phyloP scores from a whole-genome alignment of 352 stramenopile species.

The Globisporangium solare region DNA sequence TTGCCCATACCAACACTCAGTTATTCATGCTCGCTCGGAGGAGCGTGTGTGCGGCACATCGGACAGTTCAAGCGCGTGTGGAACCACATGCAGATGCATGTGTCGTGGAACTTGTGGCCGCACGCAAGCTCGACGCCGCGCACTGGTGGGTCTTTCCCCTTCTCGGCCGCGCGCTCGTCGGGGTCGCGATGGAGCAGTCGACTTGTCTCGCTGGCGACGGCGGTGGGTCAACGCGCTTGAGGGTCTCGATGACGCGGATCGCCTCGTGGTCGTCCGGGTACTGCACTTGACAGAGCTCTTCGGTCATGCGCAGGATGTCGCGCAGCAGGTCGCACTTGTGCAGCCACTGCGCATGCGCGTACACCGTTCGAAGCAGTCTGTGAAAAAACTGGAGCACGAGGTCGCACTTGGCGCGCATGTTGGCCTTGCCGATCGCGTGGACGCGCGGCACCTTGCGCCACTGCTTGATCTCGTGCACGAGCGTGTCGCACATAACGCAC shows the following conservation, averaged over 20 bases:
- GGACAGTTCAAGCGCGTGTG: constrained; percentile 57
- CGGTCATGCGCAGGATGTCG: constrained; percentile 41
- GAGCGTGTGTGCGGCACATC: constrained; percentile 33
- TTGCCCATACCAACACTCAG: too few relatives aligned
- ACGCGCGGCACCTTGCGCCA: constrained; percentile 38
- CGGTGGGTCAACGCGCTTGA: constrained; percentile 26
- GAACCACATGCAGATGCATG: constrained; percentile 71
- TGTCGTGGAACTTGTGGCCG: constrained; percentile 73
- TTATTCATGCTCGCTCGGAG: neutral
- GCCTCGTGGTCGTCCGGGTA: constrained; percentile 44
- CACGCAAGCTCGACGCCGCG: constrained; percentile 40
- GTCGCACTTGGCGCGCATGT: constrained; percentile 47
- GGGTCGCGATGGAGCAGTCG: constrained; percentile 31
- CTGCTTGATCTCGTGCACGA: constrained; percentile 31
- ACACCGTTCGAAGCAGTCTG: constrained; percentile 38
- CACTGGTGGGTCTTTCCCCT: constrained; percentile 2
- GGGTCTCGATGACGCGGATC: constrained; percentile 33
- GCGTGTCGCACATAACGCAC: constrained; percentile 39
- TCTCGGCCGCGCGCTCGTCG: constrained; percentile 1
- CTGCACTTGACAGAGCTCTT: constrained; percentile 42
- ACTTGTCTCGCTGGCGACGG: constrained; percentile 4
- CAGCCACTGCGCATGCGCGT: constrained; percentile 32
- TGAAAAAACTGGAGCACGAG: constrained; percentile 42
- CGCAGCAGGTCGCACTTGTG: constrained; percentile 42
- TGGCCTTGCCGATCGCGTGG: constrained; percentile 34